These are phyloP conservation scores for Gnomoniopsis sp. DNA, from an alignment of 2,329 filamentous ascomycete genomes.

Conservation along the genomic window DNA sequence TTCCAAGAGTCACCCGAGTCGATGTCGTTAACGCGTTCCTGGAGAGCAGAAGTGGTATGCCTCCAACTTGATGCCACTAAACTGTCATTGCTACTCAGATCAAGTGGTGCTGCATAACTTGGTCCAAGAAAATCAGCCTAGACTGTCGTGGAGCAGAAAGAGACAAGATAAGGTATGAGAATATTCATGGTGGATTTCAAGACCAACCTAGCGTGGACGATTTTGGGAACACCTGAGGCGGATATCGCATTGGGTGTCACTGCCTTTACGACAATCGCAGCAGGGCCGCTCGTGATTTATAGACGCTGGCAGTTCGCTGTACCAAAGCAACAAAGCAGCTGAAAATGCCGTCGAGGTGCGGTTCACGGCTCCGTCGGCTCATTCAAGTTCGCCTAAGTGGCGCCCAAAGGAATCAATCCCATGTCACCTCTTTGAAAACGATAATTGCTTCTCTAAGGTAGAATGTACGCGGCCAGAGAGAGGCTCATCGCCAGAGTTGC, in stretches of 20 bases:
- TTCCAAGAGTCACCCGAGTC: constrained; percentile 16
- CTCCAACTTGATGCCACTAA: constrained; percentile 30
- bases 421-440: too few relatives aligned
- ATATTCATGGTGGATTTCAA: background rate
- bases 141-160: background rate
- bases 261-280: too few relatives aligned
- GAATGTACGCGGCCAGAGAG: background rate
- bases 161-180: background rate
- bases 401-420: too few relatives aligned
- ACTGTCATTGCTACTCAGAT: constrained; percentile 31
- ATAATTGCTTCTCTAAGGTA: too few relatives aligned
- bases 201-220: background rate
- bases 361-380: too few relatives aligned
- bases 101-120: constrained; percentile 30
- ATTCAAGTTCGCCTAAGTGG: too few relatives aligned
- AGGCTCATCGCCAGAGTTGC: background rate
- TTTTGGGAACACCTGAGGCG: background rate
- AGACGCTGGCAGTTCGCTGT: too few relatives aligned
- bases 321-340: too few relatives aligned
- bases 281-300: too few relatives aligned
- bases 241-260: background rate
- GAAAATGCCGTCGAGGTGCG: too few relatives aligned
- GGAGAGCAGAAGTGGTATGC: constrained; percentile 27
- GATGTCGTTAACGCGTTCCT: constrained; percentile 15
- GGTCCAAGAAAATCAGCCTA: constrained; percentile 27